Evolutionary conservation across 495 filamentous ascomycete species (phyloP).

Genomic region (Hypoxylon cercidicola): DNA sequence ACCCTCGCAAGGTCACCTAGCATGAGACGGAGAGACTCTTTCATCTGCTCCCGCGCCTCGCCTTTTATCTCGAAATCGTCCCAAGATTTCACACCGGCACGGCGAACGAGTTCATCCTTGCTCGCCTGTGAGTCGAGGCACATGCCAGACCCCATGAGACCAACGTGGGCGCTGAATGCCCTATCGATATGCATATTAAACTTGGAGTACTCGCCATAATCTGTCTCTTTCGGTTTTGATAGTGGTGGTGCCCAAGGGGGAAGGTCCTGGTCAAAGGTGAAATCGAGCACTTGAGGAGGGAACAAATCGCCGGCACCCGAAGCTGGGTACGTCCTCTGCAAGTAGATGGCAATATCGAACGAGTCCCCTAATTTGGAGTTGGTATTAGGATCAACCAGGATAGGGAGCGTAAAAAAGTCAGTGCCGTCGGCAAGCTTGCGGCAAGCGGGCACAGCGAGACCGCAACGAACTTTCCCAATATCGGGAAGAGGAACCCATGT

Average conservation of each 20-base stretch:
- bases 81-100: slow-evolving; percentile 57
- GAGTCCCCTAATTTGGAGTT: slow-evolving; percentile 63
- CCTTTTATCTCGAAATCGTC: slow-evolving; percentile 57
- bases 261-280: too few species aligned
- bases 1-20: slow-evolving; percentile 57
- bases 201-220: slow-evolving; percentile 37
- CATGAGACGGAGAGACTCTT: slow-evolving; percentile 49
- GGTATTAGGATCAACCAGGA: slow-evolving; percentile 62
- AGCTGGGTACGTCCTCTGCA: slow-evolving; percentile 61
- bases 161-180: slow-evolving; percentile 55
- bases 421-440: slow-evolving; percentile 67
- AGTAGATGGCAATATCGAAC: slow-evolving; percentile 69
- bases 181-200: slow-evolving; percentile 65
- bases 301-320: slow-evolving; percentile 24
- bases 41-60: slow-evolving; percentile 54
- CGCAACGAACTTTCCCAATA: slow-evolving; percentile 57
- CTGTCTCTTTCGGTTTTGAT: slow-evolving; percentile 11
- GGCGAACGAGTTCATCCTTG: slow-evolving; percentile 58
- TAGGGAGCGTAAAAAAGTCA: slow-evolving; percentile 68
- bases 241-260: not conserved
- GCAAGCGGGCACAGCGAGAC: slow-evolving; percentile 54
- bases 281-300: too few species aligned
- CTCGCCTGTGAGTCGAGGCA: slow-evolving; percentile 59
- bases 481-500: slow-evolving; percentile 61
- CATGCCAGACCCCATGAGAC: slow-evolving; percentile 48